phyloP scores from a whole-genome alignment of 208 protist species.

The Leishmania mexicana region DNA sequence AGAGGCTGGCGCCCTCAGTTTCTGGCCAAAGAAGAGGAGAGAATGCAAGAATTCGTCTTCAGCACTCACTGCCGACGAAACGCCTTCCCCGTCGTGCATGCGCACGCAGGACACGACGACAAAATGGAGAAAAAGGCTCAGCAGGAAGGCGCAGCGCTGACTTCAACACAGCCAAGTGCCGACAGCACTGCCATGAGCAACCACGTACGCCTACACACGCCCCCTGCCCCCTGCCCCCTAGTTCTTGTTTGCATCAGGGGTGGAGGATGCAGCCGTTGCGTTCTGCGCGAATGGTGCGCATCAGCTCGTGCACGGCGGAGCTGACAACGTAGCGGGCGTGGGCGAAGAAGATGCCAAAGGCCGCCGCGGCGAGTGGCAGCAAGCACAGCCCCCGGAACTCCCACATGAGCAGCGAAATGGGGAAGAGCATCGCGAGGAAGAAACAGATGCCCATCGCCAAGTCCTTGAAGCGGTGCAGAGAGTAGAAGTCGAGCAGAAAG shows the following conservation, averaged over 20 bases:
- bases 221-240: not conserved
- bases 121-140: not conserved
- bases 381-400: conserved; percentile 68
- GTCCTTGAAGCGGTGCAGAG: conserved; percentile 52
- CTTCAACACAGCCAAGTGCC: not conserved
- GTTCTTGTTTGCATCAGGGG: conserved; percentile 6
- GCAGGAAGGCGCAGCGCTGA: not conserved
- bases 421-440: conserved; percentile 62
- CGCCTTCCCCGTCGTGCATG: not conserved
- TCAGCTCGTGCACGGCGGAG: conserved; percentile 47
- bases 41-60: not conserved
- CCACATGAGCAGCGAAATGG: conserved; percentile 52
- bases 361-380: conserved; percentile 55
- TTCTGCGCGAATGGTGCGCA: conserved; percentile 31
- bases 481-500: conserved; percentile 69
- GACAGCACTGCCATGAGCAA: not conserved
- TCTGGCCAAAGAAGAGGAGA: not conserved
- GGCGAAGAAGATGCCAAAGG: conserved; percentile 59
- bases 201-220: not conserved
- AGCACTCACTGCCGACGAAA: not conserved
- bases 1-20: not conserved
- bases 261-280: conserved; percentile 3
- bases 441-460: conserved; percentile 59
- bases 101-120: not conserved
- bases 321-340: conserved; percentile 54